Base-by-base conservation (phyloP, 1,139 yeast genomes). In the Candida sanyaensis region DNA sequence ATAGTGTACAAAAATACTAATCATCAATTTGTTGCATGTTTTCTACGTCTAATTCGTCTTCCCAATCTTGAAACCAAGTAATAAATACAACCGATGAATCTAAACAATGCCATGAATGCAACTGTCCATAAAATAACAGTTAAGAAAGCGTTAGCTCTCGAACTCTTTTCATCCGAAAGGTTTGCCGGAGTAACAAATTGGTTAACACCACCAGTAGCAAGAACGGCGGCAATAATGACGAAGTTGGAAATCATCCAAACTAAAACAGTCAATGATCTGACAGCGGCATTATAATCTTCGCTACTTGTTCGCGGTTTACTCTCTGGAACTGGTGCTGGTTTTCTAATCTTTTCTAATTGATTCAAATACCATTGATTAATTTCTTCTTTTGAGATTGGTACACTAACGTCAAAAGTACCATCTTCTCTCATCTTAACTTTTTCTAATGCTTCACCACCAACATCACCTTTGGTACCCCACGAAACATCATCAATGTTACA, bases 161-260 rank as follows among this genome's bases (percentile, higher is more conserved):
- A 53, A 7, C 51, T 52, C 43, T 62, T 59, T 13, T 53, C 51
- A 5, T 54, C 50, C 4, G 57, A 59, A 12, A 56, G 49, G 23
- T 56, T 52, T 1, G 43, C 41, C 6, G 48, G 28, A 10, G 37
- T 37, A 12, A 51, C 58, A 49, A 75, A 71, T 52, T 74, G 77
- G 48, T 68, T 65, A 48, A 83, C 62, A 28, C 92, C 86, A 34
- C 88, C 90, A 0, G 89, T 81, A 56, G 84, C 83, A 43, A 87
- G 75, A 2, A 89, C 91, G 7, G 85, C 75, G 6, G 93, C 88
- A 45, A 86, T 80, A 42, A 89, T 73, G 24, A 84, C 75, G 51
- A 86, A 86, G 63, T 89, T 89, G 17, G 90, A 77, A 49, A 88
- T 69, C 65, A 88, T 82, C 96, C 96, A 89, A 12, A 85, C 69